Percentiles rank a stretch among this genome's conserved stretches.
These are phyloP conservation scores for Boeremia exigua DNA, from an alignment of 2,329 filamentous ascomycete genomes.

Conservation along the genomic window DNA sequence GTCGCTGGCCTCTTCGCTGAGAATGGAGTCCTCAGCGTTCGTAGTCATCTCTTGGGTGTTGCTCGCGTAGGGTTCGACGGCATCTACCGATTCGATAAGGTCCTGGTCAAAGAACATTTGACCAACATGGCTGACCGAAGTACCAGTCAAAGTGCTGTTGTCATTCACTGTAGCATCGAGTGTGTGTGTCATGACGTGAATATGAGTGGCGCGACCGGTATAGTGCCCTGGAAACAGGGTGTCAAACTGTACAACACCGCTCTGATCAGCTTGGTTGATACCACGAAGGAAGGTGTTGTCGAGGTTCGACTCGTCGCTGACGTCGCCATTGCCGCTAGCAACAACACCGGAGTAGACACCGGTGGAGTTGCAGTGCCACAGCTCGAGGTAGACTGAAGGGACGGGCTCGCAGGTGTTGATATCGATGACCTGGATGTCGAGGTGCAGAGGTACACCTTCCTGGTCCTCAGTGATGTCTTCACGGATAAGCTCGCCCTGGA, in stretches of 20 bases:
- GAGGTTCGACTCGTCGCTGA: conserved; percentile 40
- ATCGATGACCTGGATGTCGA: conserved; percentile 63
- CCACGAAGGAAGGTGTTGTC: conserved; percentile 55
- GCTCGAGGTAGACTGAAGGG: conserved; percentile 57
- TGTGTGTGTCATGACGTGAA: conserved; percentile 48
- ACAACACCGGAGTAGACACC: conserved; percentile 46
- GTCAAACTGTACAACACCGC: conserved; percentile 58
- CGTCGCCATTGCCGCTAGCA: conserved; percentile 52
- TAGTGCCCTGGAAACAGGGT: conserved; percentile 56
- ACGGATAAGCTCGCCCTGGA: conserved; percentile 60
- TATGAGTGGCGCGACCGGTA: conserved; percentile 40
- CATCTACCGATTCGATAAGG: conserved; percentile 60
- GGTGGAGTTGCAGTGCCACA: conserved; percentile 57
- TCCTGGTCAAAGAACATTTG: conserved; percentile 70
- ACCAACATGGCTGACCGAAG: conserved; percentile 63
- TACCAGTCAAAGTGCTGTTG: conserved; percentile 59
- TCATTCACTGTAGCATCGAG: conserved; percentile 45
- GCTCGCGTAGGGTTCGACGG: conserved; percentile 50
- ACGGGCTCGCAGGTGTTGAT: conserved; percentile 61
- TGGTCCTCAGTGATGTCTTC: conserved; percentile 57
- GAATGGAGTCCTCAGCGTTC: conserved; percentile 60
- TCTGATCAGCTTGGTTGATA: conserved; percentile 54
- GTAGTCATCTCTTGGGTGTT: conserved; percentile 54
- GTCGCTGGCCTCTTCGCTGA: conserved; percentile 55
- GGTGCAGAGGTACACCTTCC: conserved; percentile 55